phyloP scores from a whole-genome alignment of 2,329 filamentous ascomycete species.

The Beauveria medogensis region DNA sequence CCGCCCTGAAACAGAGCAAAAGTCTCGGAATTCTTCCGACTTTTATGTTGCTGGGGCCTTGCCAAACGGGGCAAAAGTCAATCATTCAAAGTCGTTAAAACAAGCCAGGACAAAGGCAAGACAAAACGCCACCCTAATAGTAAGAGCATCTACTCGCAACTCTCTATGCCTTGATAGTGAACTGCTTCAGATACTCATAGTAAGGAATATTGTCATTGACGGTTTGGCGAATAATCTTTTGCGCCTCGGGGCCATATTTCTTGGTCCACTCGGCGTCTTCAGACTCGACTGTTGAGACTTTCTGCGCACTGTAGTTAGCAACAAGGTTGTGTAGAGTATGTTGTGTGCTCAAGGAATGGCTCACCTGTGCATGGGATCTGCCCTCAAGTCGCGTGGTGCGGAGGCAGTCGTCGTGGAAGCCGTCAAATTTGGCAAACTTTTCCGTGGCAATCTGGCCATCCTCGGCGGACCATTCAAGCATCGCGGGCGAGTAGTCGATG shows the following conservation, averaged over 20 bases:
- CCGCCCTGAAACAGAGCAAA: background rate
- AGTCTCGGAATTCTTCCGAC: background rate
- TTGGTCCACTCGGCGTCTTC: constrained; percentile 64
- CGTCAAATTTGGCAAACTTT: constrained; percentile 93
- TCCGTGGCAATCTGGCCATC: constrained; percentile 64
- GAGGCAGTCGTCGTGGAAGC: constrained; percentile 94
- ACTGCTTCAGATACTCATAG: constrained; percentile 77
- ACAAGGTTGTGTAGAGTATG: constrained; percentile 11
- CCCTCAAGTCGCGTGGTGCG: constrained; percentile 69
- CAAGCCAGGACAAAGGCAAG: background rate
- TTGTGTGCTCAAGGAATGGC: background rate
- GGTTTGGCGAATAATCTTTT: constrained; percentile 59
- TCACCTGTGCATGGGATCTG: constrained; percentile 54
- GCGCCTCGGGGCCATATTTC: constrained; percentile 66
- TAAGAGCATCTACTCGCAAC: background rate
- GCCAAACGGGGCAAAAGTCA: background rate
- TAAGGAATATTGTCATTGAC: constrained; percentile 65
- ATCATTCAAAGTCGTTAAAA: constrained; percentile 3
- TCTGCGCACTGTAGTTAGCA: constrained; percentile 31
- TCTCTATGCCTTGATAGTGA: constrained; percentile 25
- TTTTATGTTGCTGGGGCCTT: background rate
- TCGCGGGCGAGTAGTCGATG: constrained; percentile 63
- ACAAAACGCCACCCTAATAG: background rate
- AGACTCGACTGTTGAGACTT: constrained; percentile 54
- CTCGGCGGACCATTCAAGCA: constrained; percentile 78